Evolutionary conservation across 371 early-diverging fungal species (phyloP), one percentile per base, ranked within the genome.

Genomic region (Mortierella polycephala): DNA sequence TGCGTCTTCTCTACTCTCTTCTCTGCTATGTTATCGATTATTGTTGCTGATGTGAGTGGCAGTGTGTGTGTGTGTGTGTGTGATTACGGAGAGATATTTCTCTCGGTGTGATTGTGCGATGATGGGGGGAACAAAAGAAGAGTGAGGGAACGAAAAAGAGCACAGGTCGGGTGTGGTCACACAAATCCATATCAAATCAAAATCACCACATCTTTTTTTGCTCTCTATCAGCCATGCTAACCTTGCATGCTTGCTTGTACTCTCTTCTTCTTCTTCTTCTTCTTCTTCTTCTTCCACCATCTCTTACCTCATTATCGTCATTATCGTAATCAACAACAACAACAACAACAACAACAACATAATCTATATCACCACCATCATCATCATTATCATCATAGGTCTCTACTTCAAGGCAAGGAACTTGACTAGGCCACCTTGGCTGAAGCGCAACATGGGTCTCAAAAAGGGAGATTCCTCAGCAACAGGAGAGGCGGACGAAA

Each of bases 381-480:
- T 30, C 4, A 30, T 30, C 53, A n/a, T 18, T 51, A 50, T 42
- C 46, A 37, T 20, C 45, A 60, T 62, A 85, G 94, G 94, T n/a
- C 87, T 94, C 56, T 94, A 94, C 72, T 85, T 88, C 64, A 94
- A 94, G 80, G 93, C 95, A 23, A 88, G 94, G 59, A 92, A 94
- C 67, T 89, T 90, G 21, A 90, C 89, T 61, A 90, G 96, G 9
- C 96, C 96, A 52, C 87, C 87, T 57, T 91, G 92, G 90, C 86
- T 94, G 44, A 93, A 93, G 65, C 89, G 91, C 62, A 84, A 87
- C 45, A 69, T 69, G 79, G 69, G 68, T 10, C 62, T 69, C 55
- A 72, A 71, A 49, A 67, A 68, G 51, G 66, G 62, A 50, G 71
- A 76, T 5, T 30, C 56, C 20, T 23, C 62, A 7, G 42, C 69